phyloP scores from a whole-genome alignment of 179 eudicot genomes.

The Patellifolia procumbens region DNA sequence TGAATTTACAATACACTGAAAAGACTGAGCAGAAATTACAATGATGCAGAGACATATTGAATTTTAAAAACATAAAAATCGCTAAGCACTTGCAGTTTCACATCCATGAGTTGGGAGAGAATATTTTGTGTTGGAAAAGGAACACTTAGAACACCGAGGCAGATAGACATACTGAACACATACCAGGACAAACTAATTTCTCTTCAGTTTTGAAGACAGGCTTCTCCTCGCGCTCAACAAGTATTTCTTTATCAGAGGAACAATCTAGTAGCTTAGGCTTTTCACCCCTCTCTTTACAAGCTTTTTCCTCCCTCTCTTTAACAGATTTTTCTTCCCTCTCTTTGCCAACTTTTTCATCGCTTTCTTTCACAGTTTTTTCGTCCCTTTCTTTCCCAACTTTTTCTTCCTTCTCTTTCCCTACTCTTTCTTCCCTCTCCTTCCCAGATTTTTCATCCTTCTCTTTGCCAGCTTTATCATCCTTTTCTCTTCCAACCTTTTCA shows the following conservation, averaged over 20 bases:
- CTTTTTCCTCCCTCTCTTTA: background rate
- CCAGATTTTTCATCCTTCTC: conserved; percentile 27
- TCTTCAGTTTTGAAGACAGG: conserved; percentile 43
- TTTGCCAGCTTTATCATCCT: conserved; percentile 21
- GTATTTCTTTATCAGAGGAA: conserved; percentile 6
- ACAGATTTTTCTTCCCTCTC: background rate
- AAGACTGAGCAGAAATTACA: too few relatives aligned
- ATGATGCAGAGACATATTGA: background rate
- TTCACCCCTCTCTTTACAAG: background rate
- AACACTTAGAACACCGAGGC: background rate
- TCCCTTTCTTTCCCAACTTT: background rate
- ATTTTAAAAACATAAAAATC: background rate
- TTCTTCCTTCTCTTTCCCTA: background rate
- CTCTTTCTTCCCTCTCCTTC: conserved; percentile 41
- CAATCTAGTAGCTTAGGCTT: background rate
- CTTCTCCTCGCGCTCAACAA: conserved; percentile 46
- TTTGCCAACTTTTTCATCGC: background rate
- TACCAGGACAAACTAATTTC: conserved; percentile 53
- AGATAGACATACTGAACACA: background rate
- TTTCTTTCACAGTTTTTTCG: background rate
- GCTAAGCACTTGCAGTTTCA: background rate
- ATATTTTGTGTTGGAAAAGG: background rate
- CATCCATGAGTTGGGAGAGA: background rate
- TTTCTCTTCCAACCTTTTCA: conserved; percentile 27
- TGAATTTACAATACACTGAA: too few relatives aligned